phyloP scores from a whole-genome alignment of 2,329 filamentous ascomycete genomes.

The Penicillium brasilianum region DNA sequence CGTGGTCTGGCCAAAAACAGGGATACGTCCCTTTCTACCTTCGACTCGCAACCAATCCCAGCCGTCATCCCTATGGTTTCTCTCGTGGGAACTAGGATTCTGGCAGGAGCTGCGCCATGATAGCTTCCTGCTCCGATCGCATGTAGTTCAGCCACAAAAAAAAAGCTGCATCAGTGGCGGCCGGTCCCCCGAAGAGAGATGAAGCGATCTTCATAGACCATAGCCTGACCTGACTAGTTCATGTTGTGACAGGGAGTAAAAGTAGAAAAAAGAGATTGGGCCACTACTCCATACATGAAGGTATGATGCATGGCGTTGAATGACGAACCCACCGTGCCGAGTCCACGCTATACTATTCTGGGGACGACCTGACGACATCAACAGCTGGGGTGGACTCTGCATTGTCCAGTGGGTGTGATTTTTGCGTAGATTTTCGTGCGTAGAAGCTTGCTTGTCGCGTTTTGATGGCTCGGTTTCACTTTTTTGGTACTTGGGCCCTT shows the following conservation, averaged over 20 bases:
- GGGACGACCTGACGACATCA: slow-evolving; percentile 25
- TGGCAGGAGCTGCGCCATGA: slow-evolving; percentile 14
- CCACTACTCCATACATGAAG: slow-evolving; percentile 7
- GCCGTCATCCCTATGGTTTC: neutral
- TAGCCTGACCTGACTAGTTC: neutral
- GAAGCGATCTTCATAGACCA: neutral
- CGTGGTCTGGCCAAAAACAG: neutral
- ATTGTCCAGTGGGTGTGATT: slow-evolving; percentile 16
- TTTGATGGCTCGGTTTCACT: neutral
- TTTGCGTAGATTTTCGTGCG: neutral
- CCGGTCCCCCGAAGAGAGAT: neutral
- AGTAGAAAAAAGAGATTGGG: slow-evolving; percentile 13
- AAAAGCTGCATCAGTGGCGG: slow-evolving; percentile 22
- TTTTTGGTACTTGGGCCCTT: slow-evolving; percentile 23
- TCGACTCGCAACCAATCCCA: neutral
- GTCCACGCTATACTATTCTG: neutral
- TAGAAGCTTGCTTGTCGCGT: slow-evolving; percentile 5
- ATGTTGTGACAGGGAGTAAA: neutral
- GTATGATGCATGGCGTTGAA: slow-evolving; percentile 16
- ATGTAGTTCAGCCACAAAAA: slow-evolving; percentile 23
- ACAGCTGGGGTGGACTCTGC: slow-evolving; percentile 12
- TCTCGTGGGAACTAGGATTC: slow-evolving; percentile 7
- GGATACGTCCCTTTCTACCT: neutral
- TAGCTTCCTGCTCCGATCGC: slow-evolving; percentile 24
- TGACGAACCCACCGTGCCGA: slow-evolving; percentile 5